Evolutionary conservation across 2,329 filamentous ascomycete genomes (phyloP), one percentile per base, ranked within the genome.

Genomic region (Claviceps cyperi): DNA sequence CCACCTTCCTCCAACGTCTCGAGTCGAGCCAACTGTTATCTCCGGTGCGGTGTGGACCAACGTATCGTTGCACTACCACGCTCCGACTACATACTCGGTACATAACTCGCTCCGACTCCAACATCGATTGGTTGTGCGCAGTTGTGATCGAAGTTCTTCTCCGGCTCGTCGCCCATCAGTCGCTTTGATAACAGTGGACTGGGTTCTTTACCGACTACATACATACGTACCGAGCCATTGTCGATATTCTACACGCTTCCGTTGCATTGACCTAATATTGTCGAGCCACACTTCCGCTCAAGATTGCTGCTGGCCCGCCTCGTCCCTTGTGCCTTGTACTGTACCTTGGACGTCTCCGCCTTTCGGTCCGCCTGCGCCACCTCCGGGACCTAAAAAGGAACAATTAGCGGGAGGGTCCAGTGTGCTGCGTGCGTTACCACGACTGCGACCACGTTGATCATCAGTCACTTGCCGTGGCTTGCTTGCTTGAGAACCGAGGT

Each of bases 321-420:
- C 45, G 35, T 35, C 36, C 17, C 28, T n/a, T 15, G 36, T 22
- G 9, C 17, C 41, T 43, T 46, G 19, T 14, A 7, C 22, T 28
- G 50, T 52, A 46, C 48, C 50, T 43, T 46, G 44, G 11, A 35
- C 45, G 45, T 46, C 41, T 52, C 51, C 48, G 48, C 53, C 32
- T 37, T 51, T 51, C 53, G 53, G 53, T 52, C 53, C 54, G 54
- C 50, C 49, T 46, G 48, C 54, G 52, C 54, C 54, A 52, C 54
- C 46, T 50, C 50, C 53, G 52, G 50, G 48, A 45, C 43, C 50
- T 43, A 44, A 36, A 44, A 32, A 32, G 28, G 28, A 13, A 44
- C 36, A 50, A n/a, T 28, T 21, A 39, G 45, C 17, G 37, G 45
- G 17, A 47, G 51, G 51, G 14, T 28, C 50, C 43, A 39, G 49